A percentile compares a stretch with the other conserved stretches of the same genome.
Conservation (phyloP, 495 filamentous ascomycete genomes). For the Polyplosphaeria fusca region DNA sequence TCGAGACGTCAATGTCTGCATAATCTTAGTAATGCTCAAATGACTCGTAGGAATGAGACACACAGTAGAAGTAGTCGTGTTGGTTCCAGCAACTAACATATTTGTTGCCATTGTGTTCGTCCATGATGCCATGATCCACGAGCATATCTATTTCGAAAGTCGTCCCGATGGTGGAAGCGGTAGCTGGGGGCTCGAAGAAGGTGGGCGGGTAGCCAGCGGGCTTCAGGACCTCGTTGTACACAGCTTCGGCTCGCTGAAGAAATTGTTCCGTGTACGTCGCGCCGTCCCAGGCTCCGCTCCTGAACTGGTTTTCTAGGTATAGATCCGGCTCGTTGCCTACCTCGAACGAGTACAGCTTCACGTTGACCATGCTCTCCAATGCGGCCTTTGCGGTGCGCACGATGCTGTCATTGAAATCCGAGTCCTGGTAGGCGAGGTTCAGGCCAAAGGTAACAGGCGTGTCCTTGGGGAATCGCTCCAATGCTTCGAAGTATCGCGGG, state of each 20-base stretch:
- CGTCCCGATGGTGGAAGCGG: constrained; percentile 42
- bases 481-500: constrained; percentile 39
- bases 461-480: constrained; percentile 40
- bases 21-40: not conserved
- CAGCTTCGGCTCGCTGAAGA: constrained; percentile 36
- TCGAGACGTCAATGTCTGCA: constrained; percentile 37
- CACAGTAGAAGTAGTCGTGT: constrained; percentile 46
- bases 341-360: constrained; percentile 42
- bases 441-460: constrained; percentile 42
- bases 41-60: not conserved
- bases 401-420: constrained; percentile 37
- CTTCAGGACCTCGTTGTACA: constrained; percentile 39
- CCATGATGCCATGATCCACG: constrained; percentile 31
- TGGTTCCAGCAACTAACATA: constrained; percentile 42
- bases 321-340: constrained; percentile 47
- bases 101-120: constrained; percentile 21
- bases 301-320: constrained; percentile 39
- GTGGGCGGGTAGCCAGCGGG: constrained; percentile 34
- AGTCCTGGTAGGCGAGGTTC: constrained; percentile 40
- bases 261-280: constrained; percentile 39
- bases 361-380: constrained; percentile 34
- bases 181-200: constrained; percentile 43
- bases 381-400: constrained; percentile 36
- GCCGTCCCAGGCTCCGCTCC: constrained; percentile 38
- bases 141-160: constrained; percentile 40